Percentiles rank a stretch among this genome's conserved stretches.
phyloP scores from a whole-genome alignment of 768 basidiomycete species.

The Trametes elegans region DNA sequence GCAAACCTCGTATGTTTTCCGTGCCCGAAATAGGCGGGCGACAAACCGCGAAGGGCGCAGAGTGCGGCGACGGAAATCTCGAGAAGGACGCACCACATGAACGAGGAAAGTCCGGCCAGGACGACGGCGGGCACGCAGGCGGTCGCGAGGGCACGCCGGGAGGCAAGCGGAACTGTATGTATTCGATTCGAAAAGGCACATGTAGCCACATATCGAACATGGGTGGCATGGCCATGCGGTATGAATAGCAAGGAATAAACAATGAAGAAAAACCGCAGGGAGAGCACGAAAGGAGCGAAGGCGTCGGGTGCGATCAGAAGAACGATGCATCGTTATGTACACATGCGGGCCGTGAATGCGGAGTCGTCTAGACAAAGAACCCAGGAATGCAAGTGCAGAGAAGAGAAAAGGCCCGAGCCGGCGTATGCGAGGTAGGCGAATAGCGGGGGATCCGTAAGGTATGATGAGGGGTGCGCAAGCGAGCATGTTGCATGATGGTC shows the following conservation, averaged over 20 bases:
- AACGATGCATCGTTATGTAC: constrained; percentile 3
- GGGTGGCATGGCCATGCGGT: neutral
- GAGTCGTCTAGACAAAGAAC: neutral
- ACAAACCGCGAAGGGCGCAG: neutral
- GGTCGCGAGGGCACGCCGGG: constrained; percentile 13
- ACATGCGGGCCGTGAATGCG: neutral
- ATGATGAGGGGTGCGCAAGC: neutral
- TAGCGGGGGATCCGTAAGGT: constrained; percentile 3
- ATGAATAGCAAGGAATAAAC: neutral
- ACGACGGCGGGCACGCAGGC: neutral
- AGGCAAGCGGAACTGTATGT: constrained; percentile 2
- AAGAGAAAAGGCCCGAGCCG: neutral
- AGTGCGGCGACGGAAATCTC: too few species aligned
- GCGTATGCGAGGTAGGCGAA: neutral
- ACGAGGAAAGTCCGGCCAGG: constrained; percentile 4
- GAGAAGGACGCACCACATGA: constrained; percentile 4
- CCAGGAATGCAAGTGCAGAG: neutral
- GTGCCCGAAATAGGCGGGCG: neutral
- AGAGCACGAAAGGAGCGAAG: neutral
- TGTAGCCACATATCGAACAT: constrained; percentile 4
- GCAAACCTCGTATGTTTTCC: constrained; percentile 10
- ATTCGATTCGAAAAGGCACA: neutral
- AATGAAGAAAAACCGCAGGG: neutral
- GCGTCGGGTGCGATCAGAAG: neutral
- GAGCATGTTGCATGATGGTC: constrained; percentile 9